These are phyloP conservation scores for Madurella fahalii DNA, from an alignment of 2,329 filamentous ascomycete species.

Conservation along the genomic window DNA sequence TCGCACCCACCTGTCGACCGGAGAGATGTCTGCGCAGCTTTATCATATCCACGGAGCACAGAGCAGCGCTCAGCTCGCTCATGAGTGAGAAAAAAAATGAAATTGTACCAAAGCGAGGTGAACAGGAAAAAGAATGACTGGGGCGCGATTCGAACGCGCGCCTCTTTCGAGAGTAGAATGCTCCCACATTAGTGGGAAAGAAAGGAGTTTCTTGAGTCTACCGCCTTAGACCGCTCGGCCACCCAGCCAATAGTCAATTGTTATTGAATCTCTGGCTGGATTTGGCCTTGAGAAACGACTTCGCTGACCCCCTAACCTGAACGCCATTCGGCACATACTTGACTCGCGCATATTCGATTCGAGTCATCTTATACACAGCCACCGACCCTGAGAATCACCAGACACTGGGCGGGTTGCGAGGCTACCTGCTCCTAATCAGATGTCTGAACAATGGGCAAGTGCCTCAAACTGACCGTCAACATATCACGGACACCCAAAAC, in stretches of 20 bases:
- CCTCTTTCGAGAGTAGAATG: slow-evolving; percentile 27
- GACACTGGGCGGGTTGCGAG: no score
- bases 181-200: slow-evolving; percentile 16
- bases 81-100: not conserved
- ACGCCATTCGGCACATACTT: not conserved
- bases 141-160: slow-evolving; percentile 28
- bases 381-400: no score
- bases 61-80: not conserved
- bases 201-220: slow-evolving; percentile 25
- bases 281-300: not conserved
- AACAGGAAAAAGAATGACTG: slow-evolving; percentile 19
- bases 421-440: no score
- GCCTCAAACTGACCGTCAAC: no score
- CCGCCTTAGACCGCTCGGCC: slow-evolving; percentile 28
- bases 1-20: not conserved
- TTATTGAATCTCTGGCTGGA: not conserved
- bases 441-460: no score
- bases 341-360: no score
- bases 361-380: no score
- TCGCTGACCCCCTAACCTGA: not conserved
- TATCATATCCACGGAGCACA: no score
- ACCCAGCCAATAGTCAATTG: slow-evolving; percentile 18
- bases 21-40: no score
- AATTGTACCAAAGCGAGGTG: not conserved
- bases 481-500: no score